Evolutionary conservation across 495 filamentous ascomycete genomes (phyloP).

Genomic region (Xylaria telfairii): DNA sequence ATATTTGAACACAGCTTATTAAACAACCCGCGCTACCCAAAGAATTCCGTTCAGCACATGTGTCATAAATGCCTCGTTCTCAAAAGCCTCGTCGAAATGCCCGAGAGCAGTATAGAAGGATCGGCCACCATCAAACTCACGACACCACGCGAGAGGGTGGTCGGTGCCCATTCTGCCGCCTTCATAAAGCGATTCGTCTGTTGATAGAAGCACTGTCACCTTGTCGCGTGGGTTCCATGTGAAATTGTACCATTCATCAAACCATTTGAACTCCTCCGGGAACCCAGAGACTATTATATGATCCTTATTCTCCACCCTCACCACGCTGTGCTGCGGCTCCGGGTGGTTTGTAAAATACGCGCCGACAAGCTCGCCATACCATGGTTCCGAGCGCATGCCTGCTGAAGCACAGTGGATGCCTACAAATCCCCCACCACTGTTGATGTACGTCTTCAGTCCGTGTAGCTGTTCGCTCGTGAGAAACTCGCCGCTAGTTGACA

Average conservation of each 20-base stretch:
- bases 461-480: conserved; percentile 38
- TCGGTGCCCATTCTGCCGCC: conserved; percentile 41
- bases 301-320: conserved; percentile 31
- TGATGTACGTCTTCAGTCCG: conserved; percentile 39
- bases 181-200: conserved; percentile 39
- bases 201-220: conserved; percentile 39
- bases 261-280: conserved; percentile 36
- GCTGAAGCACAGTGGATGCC: conserved; percentile 48
- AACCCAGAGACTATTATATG: conserved; percentile 37
- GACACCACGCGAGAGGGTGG: conserved; percentile 47
- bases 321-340: conserved; percentile 35
- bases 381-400: conserved; percentile 37
- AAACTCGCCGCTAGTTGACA: conserved; percentile 46
- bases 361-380: conserved; percentile 46
- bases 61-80: conserved; percentile 40
- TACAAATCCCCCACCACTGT: conserved; percentile 42
- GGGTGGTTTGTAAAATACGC: conserved; percentile 45
- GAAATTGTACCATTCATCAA: conserved; percentile 53
- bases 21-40: conserved; percentile 36
- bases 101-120: conserved; percentile 49
- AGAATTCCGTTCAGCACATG: conserved; percentile 41
- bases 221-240: conserved; percentile 35
- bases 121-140: conserved; percentile 44
- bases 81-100: conserved; percentile 48
- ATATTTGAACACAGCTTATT: neutral